Percentiles rank a stretch among this genome's conserved stretches.
Evolutionary conservation across 768 basidiomycete species (phyloP).

Genomic region (Candolleomyces eurysporus): DNA sequence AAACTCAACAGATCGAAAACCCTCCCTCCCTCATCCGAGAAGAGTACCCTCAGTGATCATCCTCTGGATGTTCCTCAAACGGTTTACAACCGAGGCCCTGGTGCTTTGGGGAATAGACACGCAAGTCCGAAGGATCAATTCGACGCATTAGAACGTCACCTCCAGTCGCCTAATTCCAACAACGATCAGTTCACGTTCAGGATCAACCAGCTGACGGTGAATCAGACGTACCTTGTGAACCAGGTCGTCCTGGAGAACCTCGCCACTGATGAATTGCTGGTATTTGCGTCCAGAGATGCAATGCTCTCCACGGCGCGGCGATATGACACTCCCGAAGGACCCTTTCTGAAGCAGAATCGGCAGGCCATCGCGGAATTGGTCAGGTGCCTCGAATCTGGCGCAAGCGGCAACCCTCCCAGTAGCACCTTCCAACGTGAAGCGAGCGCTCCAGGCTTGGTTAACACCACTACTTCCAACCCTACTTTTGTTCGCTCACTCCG

Average conservation of each 20-base stretch:
- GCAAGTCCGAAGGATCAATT: no score
- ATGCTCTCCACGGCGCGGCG: slow-evolving; percentile 22
- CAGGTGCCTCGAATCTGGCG: no score
- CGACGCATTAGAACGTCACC: no score
- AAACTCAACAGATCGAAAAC: slow-evolving; percentile 1
- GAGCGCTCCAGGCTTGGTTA: not conserved
- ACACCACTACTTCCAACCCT: no score
- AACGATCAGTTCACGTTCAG: no score
- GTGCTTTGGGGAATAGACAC: not conserved
- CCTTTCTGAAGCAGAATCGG: slow-evolving; percentile 4
- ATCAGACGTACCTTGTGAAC: no score
- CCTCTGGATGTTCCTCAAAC: not conserved
- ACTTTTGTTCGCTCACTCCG: no score
- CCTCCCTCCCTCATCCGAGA: not conserved
- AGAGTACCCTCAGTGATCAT: slow-evolving; percentile 10
- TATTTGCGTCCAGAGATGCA: slow-evolving; percentile 19
- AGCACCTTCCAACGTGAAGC: not conserved
- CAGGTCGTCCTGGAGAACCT: slow-evolving; percentile 22
- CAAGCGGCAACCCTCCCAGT: not conserved
- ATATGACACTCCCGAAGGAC: slow-evolving; percentile 10
- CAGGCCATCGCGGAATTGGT: no score
- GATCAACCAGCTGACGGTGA: no score
- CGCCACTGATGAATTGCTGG: slow-evolving; percentile 19
- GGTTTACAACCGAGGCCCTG: not conserved
- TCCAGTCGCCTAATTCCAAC: no score